These are phyloP conservation scores for Botrytis deweyae DNA, from an alignment of 2,329 filamentous ascomycete genomes.

Conservation along the genomic window DNA sequence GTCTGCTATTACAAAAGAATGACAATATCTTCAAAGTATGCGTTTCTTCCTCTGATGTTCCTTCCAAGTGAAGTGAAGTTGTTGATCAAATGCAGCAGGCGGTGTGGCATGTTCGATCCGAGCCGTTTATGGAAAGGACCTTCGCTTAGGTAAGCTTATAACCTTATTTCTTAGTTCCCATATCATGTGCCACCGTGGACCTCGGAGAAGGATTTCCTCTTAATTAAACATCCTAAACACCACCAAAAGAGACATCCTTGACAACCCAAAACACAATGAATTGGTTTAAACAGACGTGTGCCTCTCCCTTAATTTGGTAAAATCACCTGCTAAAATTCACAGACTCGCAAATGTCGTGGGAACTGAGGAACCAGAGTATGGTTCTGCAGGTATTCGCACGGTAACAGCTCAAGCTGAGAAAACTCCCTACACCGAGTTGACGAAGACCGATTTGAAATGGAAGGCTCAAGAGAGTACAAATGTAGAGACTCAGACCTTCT, in stretches of 20 bases:
- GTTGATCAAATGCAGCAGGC: not conserved
- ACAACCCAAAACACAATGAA: conserved; percentile 20
- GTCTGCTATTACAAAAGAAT: not conserved
- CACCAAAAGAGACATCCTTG: conserved; percentile 12
- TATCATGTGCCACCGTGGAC: conserved; percentile 13
- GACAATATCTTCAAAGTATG: not conserved
- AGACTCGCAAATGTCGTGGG: conserved; percentile 80
- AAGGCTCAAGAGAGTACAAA: conserved; percentile 74
- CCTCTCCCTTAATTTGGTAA: conserved; percentile 9
- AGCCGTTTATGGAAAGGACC: not conserved
- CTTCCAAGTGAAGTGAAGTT: not conserved
- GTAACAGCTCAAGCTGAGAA: conserved; percentile 78
- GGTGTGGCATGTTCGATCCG: not conserved
- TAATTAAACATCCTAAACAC: conserved; percentile 5
- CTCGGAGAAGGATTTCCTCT: conserved; percentile 18
- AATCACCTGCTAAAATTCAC: conserved; percentile 22
- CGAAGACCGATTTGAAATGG: conserved; percentile 81
- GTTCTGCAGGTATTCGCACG: conserved; percentile 80
- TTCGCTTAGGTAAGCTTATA: not conserved
- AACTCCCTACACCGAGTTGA: conserved; percentile 77
- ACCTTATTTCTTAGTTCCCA: conserved; percentile 1
- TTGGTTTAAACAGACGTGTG: conserved; percentile 24
- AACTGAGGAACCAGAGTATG: conserved; percentile 95
- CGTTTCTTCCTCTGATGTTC: not conserved
- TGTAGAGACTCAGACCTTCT: conserved; percentile 95